Conservation (phyloP, 306 rosid genomes). For the Prunus campanulata region DNA sequence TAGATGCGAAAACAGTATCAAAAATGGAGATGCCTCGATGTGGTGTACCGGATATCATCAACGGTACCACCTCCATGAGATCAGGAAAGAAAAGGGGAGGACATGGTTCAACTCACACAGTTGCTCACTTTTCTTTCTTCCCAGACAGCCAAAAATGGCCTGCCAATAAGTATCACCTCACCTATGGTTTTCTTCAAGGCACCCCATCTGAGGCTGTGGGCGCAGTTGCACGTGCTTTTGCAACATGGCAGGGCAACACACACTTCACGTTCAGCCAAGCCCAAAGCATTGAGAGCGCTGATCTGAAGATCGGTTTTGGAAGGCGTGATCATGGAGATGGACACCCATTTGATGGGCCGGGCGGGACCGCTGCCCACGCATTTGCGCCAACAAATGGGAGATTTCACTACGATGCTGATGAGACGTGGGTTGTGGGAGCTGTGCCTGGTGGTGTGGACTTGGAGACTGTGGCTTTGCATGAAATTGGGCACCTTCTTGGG, state of each 20-base stretch:
- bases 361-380: constrained; percentile 16
- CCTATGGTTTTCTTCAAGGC: constrained; percentile 2
- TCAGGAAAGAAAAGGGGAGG: constrained; percentile 6
- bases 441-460: constrained; percentile 1
- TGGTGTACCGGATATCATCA: constrained; percentile 35
- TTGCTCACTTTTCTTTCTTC: constrained; percentile 15
- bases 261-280: constrained; percentile 12
- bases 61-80: constrained; percentile 26
- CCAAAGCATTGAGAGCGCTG: neutral
- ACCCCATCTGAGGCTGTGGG: neutral
- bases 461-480: constrained; percentile 37
- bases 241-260: constrained; percentile 17
- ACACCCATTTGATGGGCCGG: constrained; percentile 6
- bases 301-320: constrained; percentile 19
- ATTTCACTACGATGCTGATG: constrained; percentile 33
- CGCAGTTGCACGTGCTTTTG: constrained; percentile 21
- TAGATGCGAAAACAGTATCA: constrained; percentile 30
- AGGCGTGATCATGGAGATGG: constrained; percentile 33
- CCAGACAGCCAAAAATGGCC: constrained; percentile 24
- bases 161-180: constrained; percentile 9
- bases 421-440: constrained; percentile 13
- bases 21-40: constrained; percentile 42
- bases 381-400: constrained; percentile 25
- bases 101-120: neutral
- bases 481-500: constrained; percentile 36